A percentile compares a stretch with the other conserved stretches of the same genome.
Evolutionary conservation across 1,139 yeast species (phyloP).

Genomic region (Waltiozyma sp.): DNA sequence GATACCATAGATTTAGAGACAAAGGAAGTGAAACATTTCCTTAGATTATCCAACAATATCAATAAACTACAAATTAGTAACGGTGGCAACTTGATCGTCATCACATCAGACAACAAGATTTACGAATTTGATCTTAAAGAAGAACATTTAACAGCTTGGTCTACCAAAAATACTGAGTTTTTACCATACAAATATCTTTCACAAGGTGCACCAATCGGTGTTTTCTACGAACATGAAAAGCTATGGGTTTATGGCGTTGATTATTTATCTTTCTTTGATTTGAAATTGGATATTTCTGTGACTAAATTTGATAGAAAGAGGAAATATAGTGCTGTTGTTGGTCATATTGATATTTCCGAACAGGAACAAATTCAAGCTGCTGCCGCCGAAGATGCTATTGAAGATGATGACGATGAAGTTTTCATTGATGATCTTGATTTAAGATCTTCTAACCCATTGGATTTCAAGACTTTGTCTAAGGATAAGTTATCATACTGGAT

Average conservation of each 20-base stretch:
- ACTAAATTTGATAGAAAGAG: constrained; percentile 41
- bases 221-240: constrained; percentile 37
- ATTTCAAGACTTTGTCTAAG: constrained; percentile 22
- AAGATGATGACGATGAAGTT: constrained; percentile 25
- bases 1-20: constrained; percentile 36
- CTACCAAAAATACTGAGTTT: constrained; percentile 61
- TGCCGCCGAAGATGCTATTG: constrained; percentile 19
- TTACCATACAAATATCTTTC: constrained; percentile 56
- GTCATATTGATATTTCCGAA: constrained; percentile 31
- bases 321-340: constrained; percentile 41
- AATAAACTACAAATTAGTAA: constrained; percentile 52
- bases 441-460: constrained; percentile 15
- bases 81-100: constrained; percentile 43
- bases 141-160: constrained; percentile 62
- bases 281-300: constrained; percentile 46
- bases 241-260: constrained; percentile 85
- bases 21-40: constrained; percentile 24
- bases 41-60: constrained; percentile 47
- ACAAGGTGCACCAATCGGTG: constrained; percentile 66
- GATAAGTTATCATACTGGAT: constrained; percentile 52
- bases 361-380: constrained; percentile 5
- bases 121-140: constrained; percentile 47
- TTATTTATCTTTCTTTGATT: constrained; percentile 73
- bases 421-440: constrained; percentile 25
- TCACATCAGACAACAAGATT: constrained; percentile 66